Evolutionary conservation across 2,329 filamentous ascomycete species (phyloP).

Genomic region (Aquanectria penicillioides): DNA sequence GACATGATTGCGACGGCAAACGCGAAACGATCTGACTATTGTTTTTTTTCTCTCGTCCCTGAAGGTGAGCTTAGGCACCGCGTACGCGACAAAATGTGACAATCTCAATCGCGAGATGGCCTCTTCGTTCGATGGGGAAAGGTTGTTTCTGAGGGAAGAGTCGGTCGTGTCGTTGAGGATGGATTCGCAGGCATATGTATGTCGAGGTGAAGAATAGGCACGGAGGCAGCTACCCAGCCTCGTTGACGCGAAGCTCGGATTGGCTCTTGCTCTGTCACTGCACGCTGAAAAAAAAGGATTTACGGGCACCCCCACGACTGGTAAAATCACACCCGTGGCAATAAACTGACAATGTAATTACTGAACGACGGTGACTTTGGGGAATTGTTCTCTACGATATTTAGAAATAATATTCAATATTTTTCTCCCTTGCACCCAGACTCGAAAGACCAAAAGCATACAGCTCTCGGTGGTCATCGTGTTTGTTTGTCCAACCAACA

Average conservation of each 20-base stretch:
- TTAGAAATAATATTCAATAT: no score
- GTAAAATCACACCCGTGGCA: not conserved
- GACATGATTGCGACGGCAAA: conserved; percentile 60
- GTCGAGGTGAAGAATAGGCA: conserved; percentile 36
- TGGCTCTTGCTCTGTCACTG: conserved; percentile 29
- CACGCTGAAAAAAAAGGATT: conserved; percentile 28
- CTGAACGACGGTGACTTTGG: no score
- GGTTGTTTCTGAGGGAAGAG: not conserved
- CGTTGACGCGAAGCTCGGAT: conserved; percentile 39
- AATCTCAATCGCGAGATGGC: not conserved
- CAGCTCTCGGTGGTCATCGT: no score
- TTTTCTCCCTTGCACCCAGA: no score
- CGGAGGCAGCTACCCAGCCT: conserved; percentile 43
- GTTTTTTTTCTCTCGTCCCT: conserved; percentile 9
- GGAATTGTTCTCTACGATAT: no score
- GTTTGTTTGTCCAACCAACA: no score
- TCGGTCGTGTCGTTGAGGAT: conserved; percentile 11
- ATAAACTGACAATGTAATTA: no score
- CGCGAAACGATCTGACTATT: not conserved
- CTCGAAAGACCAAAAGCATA: no score
- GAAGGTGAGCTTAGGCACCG: not conserved
- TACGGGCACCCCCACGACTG: conserved; percentile 26
- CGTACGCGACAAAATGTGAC: not conserved
- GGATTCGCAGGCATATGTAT: conserved; percentile 37
- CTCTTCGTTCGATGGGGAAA: not conserved